Evolutionary conservation across 2,329 filamentous ascomycete genomes (phyloP).

Genomic region (Arachnopeziza araneosa): DNA sequence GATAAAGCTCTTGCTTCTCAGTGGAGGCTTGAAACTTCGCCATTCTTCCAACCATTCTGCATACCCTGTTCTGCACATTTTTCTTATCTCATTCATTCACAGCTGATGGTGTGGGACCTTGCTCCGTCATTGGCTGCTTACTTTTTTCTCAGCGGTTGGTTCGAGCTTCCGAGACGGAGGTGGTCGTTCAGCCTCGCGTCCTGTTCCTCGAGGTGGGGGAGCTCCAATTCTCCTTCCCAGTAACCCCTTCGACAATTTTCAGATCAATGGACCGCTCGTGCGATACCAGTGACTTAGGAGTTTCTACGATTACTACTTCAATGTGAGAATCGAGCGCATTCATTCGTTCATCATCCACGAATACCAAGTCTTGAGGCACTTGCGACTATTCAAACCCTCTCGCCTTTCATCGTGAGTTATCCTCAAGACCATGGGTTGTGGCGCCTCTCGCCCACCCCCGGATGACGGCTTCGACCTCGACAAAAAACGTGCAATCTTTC

Average conservation of each 20-base stretch:
- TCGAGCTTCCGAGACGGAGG: neutral
- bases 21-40: neutral
- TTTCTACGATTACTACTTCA: no score
- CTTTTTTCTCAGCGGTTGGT: no score
- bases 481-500: neutral
- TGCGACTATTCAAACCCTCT: no score
- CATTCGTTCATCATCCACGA: no score
- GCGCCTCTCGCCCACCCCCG: neutral
- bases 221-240: neutral
- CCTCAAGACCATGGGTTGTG: conserved; percentile 1
- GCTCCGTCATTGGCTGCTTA: neutral
- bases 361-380: no score
- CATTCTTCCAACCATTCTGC: neutral
- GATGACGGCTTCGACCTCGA: conserved; percentile 2
- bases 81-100: neutral
- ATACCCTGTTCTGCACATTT: neutral
- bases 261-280: neutral
- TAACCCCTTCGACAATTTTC: neutral
- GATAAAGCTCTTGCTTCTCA: conserved; percentile 1
- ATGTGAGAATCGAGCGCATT: no score
- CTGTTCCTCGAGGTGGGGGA: neutral
- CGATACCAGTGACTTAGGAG: no score
- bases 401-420: neutral
- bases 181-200: neutral
- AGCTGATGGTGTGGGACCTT: neutral